Conservation (phyloP, 2,329 filamentous ascomycete species). For the Akanthomyces uredinophilus region DNA sequence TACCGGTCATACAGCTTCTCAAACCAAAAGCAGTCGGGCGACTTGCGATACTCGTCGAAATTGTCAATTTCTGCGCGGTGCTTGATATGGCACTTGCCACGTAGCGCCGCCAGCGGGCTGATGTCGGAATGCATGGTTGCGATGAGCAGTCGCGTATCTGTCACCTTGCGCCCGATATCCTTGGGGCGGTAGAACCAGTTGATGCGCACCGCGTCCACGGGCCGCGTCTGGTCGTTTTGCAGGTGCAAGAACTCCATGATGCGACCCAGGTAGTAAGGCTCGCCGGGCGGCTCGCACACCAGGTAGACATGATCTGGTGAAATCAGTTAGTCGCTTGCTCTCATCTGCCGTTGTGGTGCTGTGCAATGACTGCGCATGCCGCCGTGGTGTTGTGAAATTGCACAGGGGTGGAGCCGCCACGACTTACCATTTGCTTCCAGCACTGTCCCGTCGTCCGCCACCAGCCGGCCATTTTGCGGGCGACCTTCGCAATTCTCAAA, state of each 20-base stretch:
- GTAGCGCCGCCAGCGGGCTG: slow-evolving; percentile 83
- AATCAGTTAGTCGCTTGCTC: not conserved
- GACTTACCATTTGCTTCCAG: slow-evolving; percentile 75
- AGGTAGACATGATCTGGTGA: slow-evolving; percentile 75
- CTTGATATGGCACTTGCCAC: slow-evolving; percentile 86
- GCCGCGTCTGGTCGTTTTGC: slow-evolving; percentile 65
- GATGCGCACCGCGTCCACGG: slow-evolving; percentile 81
- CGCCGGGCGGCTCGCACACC: slow-evolving; percentile 92
- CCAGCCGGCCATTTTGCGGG: slow-evolving; percentile 70
- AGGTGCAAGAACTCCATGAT: slow-evolving; percentile 96
- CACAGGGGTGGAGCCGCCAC: slow-evolving; percentile 16
- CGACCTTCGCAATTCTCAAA: slow-evolving; percentile 69
- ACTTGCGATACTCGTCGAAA: slow-evolving; percentile 78
- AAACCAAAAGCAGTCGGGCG: slow-evolving; percentile 88
- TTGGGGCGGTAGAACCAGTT: slow-evolving; percentile 99
- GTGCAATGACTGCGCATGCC: not conserved
- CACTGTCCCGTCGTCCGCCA: slow-evolving; percentile 85
- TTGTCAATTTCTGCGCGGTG: slow-evolving; percentile 83
- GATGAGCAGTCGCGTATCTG: slow-evolving; percentile 86
- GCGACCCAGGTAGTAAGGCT: slow-evolving; percentile 94
- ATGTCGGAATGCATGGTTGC: slow-evolving; percentile 98
- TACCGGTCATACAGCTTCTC: slow-evolving; percentile 97
- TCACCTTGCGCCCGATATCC: slow-evolving; percentile 87
- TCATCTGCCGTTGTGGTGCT: not conserved
- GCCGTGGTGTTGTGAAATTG: slow-evolving; percentile 16